Evolutionary conservation across 2,329 filamentous ascomycete genomes (phyloP).

Genomic region (Paracoccidioides lutzii): DNA sequence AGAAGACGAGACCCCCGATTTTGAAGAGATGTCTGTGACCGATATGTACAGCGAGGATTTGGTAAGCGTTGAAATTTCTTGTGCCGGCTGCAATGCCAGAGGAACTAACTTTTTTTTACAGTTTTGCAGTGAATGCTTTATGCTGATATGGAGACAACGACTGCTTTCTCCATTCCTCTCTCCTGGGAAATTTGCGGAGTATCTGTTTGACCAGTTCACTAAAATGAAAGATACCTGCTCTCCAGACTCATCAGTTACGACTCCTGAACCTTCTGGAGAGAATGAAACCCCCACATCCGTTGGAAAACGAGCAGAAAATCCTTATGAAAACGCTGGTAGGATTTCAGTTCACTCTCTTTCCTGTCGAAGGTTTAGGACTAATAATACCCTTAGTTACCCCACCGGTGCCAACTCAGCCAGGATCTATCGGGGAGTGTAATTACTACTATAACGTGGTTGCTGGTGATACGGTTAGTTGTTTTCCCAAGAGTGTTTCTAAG

Average conservation of each 20-base stretch:
- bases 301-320: not conserved
- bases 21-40: constrained; percentile 7
- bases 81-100: not conserved
- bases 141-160: constrained; percentile 12
- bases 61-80: constrained; percentile 1
- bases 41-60: constrained; percentile 10
- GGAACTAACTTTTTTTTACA: constrained; percentile 1
- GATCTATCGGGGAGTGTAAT: constrained; percentile 8
- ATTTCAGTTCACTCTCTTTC: not conserved
- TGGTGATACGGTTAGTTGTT: constrained; percentile 11
- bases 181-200: constrained; percentile 9
- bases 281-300: not conserved
- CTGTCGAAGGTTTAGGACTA: not conserved
- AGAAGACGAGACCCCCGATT: not conserved
- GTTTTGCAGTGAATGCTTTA: constrained; percentile 14
- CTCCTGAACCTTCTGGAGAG: not conserved
- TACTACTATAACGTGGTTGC: constrained; percentile 8
- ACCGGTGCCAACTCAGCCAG: constrained; percentile 8
- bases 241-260: not conserved
- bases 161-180: constrained; percentile 10
- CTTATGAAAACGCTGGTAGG: constrained; percentile 7
- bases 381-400: constrained; percentile 5
- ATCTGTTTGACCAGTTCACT: constrained; percentile 11
- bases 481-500: not conserved
- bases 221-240: constrained; percentile 9